Conservation (phyloP, 1,284 basidiomycete species). For the Psilocybe mexicana region DNA sequence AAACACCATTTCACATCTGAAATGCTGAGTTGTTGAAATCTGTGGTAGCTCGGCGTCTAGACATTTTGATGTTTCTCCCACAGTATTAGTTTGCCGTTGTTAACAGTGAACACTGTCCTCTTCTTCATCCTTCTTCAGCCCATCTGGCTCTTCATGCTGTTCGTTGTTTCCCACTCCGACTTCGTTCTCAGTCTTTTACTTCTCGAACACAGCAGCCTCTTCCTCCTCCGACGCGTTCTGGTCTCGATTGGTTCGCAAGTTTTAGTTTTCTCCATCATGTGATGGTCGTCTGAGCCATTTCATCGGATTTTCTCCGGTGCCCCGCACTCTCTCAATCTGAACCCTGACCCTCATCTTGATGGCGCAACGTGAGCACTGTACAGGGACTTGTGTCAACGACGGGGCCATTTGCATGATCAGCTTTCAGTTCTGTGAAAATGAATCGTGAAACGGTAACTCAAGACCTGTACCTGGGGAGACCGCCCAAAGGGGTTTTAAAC, state of each 20-base stretch:
- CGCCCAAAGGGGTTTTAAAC: background rate
- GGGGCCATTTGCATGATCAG: background rate
- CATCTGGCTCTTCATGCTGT: too few relatives aligned
- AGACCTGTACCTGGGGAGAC: background rate
- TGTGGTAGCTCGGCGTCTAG: too few relatives aligned
- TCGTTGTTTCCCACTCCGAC: too few relatives aligned
- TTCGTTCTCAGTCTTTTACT: background rate
- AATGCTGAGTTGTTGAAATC: too few relatives aligned
- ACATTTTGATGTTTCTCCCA: too few relatives aligned
- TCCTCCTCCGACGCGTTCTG: background rate
- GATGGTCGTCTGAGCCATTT: slow-evolving; percentile 15
- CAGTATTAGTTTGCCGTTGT: too few relatives aligned
- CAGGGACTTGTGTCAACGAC: background rate
- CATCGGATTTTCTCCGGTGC: slow-evolving; percentile 19
- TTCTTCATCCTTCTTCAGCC: too few relatives aligned
- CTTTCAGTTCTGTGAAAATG: too few relatives aligned
- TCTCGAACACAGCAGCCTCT: too few relatives aligned
- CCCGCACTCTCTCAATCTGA: background rate
- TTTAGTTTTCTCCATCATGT: slow-evolving; percentile 7
- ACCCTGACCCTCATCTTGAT: slow-evolving; percentile 3
- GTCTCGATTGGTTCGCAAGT: background rate
- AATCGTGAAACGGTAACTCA: too few relatives aligned
- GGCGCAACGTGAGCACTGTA: slow-evolving; percentile 6
- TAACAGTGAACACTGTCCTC: too few relatives aligned
- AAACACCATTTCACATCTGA: slow-evolving; percentile 41